Conservation (phyloP, 441 rosid genomes). For the Cnidoscolus chayamansa region DNA sequence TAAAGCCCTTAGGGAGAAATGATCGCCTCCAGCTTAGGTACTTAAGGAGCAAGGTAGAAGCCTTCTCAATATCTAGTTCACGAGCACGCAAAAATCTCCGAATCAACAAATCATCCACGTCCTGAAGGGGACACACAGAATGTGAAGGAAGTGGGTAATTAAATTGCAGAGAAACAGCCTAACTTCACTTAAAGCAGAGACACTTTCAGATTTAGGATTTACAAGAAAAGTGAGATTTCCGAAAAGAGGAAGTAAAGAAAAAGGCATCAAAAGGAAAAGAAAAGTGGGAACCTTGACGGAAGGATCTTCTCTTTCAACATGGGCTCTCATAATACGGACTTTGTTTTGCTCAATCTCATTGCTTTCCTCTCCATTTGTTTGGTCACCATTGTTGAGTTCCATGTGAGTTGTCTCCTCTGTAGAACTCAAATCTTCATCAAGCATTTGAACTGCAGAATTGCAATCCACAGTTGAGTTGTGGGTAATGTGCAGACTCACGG, state of each 20-base stretch:
- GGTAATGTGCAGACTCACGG: too few species aligned
- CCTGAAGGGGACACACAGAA: slow-evolving; percentile 33
- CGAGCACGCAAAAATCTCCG: slow-evolving; percentile 84
- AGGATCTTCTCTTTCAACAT: slow-evolving; percentile 67
- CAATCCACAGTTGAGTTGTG: too few species aligned
- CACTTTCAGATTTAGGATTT: background rate
- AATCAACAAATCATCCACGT: slow-evolving; percentile 71
- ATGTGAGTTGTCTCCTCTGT: background rate
- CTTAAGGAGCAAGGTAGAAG: slow-evolving; percentile 61
- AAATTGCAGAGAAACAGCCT: background rate
- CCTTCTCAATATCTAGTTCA: slow-evolving; percentile 78
- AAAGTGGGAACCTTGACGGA: slow-evolving; percentile 49
- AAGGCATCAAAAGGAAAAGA: too few species aligned
- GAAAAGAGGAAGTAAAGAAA: too few species aligned
- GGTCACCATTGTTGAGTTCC: slow-evolving; percentile 20
- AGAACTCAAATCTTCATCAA: too few species aligned
- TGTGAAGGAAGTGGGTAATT: background rate
- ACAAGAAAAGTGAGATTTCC: too few species aligned
- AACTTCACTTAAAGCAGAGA: background rate
- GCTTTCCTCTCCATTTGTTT: slow-evolving; percentile 4
- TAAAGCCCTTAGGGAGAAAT: slow-evolving; percentile 50
- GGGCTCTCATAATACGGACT: slow-evolving; percentile 75
- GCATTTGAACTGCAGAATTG: too few species aligned
- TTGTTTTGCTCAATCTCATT: slow-evolving; percentile 66
- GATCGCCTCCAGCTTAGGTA: slow-evolving; percentile 63